phyloP scores from a whole-genome alignment of 805 yeast species.

The Barnettozyma vustinii region DNA sequence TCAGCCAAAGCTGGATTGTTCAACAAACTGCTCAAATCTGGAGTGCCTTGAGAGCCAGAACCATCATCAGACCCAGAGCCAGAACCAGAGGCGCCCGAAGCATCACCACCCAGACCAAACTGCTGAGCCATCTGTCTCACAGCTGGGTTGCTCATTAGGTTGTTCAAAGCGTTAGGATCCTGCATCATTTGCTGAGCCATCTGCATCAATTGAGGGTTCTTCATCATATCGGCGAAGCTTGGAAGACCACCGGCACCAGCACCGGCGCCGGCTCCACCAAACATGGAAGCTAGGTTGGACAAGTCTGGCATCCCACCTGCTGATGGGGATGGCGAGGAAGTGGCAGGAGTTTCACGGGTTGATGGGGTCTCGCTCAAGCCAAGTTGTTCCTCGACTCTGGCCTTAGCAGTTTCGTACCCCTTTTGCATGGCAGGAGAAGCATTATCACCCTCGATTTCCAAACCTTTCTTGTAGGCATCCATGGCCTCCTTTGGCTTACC shows the following conservation, averaged over 20 bases:
- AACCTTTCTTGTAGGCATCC: slow-evolving; percentile 84
- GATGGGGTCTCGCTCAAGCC: slow-evolving; percentile 29
- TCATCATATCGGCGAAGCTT: slow-evolving; percentile 62
- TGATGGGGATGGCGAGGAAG: slow-evolving; percentile 13
- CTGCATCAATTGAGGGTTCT: slow-evolving; percentile 87
- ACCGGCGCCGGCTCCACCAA: slow-evolving; percentile 51
- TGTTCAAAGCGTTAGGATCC: slow-evolving; percentile 70
- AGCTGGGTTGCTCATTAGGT: slow-evolving; percentile 75
- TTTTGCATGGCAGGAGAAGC: slow-evolving; percentile 87
- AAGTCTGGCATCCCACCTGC: slow-evolving; percentile 68
- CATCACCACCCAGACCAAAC: slow-evolving; percentile 61
- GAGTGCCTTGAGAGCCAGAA: slow-evolving; percentile 24
- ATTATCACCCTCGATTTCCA: slow-evolving; percentile 78
- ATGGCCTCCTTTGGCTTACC: slow-evolving; percentile 89
- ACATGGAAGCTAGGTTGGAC: slow-evolving; percentile 25
- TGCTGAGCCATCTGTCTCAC: slow-evolving; percentile 79
- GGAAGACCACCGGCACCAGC: slow-evolving; percentile 69
- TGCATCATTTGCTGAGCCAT: slow-evolving; percentile 87
- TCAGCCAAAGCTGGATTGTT: slow-evolving; percentile 74
- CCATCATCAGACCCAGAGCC: slow-evolving; percentile 15
- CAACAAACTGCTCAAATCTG: slow-evolving; percentile 66
- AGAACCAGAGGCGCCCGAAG: slow-evolving; percentile 19
- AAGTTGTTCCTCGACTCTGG: slow-evolving; percentile 74
- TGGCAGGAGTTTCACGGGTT: slow-evolving; percentile 23
- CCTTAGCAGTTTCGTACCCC: slow-evolving; percentile 91